These are phyloP conservation scores for Cucurbitaria berberidis DNA, from an alignment of 2,329 filamentous ascomycete genomes.

Conservation along the genomic window DNA sequence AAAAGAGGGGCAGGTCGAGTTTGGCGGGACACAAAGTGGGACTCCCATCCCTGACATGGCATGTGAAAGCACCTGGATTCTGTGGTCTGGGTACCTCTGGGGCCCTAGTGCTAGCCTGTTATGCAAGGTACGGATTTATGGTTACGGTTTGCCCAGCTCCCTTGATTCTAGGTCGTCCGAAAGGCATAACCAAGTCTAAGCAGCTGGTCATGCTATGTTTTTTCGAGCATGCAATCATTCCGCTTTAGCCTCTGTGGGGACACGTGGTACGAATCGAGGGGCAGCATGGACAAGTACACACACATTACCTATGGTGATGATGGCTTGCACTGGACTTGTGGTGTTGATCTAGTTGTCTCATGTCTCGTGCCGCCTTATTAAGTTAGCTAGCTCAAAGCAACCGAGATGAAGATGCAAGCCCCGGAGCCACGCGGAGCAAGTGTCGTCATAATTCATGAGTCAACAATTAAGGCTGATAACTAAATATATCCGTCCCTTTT, in stretches of 20 bases:
- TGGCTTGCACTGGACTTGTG: too few species aligned
- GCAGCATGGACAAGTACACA: too few species aligned
- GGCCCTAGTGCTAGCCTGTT: conserved; percentile 21
- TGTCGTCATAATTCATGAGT: conserved; percentile 25
- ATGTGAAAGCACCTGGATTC: conserved; percentile 21
- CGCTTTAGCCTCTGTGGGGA: conserved; percentile 4
- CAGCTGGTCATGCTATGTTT: too few species aligned
- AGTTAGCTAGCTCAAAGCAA: conserved; percentile 10
- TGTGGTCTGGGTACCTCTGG: conserved; percentile 13
- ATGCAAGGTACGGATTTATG: conserved; percentile 32
- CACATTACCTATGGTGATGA: neutral
- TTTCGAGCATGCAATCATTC: conserved; percentile 7
- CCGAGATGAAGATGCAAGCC: conserved; percentile 18
- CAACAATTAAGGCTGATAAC: conserved; percentile 8
- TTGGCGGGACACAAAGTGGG: neutral
- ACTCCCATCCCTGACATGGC: conserved; percentile 22
- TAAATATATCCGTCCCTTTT: conserved; percentile 4
- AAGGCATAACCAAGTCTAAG: too few species aligned
- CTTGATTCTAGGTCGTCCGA: conserved; percentile 6
- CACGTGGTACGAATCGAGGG: conserved; percentile 6
- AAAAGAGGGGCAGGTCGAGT: conserved; percentile 1
- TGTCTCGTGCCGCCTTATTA: neutral
- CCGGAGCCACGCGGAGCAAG: conserved; percentile 11
- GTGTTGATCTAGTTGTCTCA: neutral
- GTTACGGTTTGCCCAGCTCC: conserved; percentile 11